These are phyloP conservation scores for Diaporthe aspalathi DNA, from an alignment of 2,329 filamentous ascomycete species.

Conservation along the genomic window DNA sequence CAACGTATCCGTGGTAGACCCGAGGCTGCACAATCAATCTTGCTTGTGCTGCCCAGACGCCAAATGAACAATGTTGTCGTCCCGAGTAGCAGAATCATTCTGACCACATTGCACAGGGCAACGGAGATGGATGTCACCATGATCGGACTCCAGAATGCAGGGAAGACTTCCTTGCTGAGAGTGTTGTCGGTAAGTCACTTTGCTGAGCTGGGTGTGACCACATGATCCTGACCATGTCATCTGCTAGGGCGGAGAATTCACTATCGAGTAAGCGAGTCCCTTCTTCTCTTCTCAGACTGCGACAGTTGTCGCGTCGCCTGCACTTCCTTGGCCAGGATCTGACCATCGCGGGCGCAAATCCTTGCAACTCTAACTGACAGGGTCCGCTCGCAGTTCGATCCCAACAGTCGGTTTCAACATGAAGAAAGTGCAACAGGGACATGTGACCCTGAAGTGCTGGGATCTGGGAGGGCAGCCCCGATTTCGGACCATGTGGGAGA, in stretches of 20 bases:
- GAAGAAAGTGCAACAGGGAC: conserved; percentile 96
- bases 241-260: conserved; percentile 93
- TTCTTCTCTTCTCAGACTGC: conserved; percentile 26
- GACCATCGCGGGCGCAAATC: conserved; percentile 48
- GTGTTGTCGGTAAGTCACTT: conserved; percentile 85
- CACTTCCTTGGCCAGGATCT: conserved; percentile 39
- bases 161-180: conserved; percentile 93
- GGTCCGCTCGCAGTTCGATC: conserved; percentile 77
- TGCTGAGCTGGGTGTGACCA: background rate
- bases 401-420: conserved; percentile 99
- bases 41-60: conserved; percentile 41
- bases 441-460: conserved; percentile 99
- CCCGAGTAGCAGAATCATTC: conserved; percentile 11
- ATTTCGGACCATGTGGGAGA: conserved; percentile 99
- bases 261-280: conserved; percentile 84
- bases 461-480: conserved; percentile 96
- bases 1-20: background rate
- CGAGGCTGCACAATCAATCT: conserved; percentile 44
- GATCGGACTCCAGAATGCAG: conserved; percentile 97
- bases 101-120: conserved; percentile 70
- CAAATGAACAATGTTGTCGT: background rate
- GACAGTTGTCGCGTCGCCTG: conserved; percentile 36
- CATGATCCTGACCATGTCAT: conserved; percentile 38
- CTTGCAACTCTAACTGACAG: conserved; percentile 46
- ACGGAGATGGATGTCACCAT: conserved; percentile 99